Percentiles rank a stretch among this genome's conserved stretches.
Evolutionary conservation across 1,284 basidiomycete species (phyloP).

Genomic region (Cryptococcus jaspeensis): DNA sequence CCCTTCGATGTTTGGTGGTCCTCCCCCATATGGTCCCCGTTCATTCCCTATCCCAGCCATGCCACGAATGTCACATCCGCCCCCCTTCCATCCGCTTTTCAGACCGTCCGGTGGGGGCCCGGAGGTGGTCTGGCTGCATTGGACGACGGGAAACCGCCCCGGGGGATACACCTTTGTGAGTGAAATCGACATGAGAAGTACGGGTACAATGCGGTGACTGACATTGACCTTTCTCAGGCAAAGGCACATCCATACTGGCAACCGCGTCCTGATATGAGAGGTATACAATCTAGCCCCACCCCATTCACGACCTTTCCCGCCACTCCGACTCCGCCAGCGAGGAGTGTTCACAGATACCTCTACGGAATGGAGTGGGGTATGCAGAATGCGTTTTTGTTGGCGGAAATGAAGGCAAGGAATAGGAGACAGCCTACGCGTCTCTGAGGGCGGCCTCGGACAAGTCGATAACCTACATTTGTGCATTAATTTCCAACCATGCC

Average conservation of each 20-base stretch:
- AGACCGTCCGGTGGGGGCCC: background rate
- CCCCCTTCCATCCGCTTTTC: slow-evolving; percentile 7
- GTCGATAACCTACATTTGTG: slow-evolving; percentile 62
- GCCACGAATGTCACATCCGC: slow-evolving; percentile 1
- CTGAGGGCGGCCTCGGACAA: slow-evolving; percentile 61
- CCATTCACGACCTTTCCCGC: background rate
- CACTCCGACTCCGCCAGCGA: background rate
- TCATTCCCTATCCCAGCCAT: background rate
- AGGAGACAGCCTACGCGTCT: background rate
- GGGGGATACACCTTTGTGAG: slow-evolving; percentile 1
- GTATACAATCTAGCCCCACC: background rate
- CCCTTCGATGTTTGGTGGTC: background rate
- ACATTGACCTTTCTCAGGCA: background rate
- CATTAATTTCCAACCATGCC: slow-evolving; percentile 5
- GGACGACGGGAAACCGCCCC: background rate
- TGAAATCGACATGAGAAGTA: background rate
- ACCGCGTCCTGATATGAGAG: background rate
- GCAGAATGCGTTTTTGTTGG: slow-evolving; percentile 4
- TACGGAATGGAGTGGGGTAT: background rate
- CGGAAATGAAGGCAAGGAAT: slow-evolving; percentile 4
- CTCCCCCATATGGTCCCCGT: background rate
- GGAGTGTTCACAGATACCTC: slow-evolving; percentile 6
- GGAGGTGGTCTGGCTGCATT: background rate
- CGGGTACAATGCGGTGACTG: no score
- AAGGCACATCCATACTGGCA: slow-evolving; percentile 5